Base-by-base conservation (phyloP, 2,329 filamentous ascomycete genomes). In the Nemania abortiva region DNA sequence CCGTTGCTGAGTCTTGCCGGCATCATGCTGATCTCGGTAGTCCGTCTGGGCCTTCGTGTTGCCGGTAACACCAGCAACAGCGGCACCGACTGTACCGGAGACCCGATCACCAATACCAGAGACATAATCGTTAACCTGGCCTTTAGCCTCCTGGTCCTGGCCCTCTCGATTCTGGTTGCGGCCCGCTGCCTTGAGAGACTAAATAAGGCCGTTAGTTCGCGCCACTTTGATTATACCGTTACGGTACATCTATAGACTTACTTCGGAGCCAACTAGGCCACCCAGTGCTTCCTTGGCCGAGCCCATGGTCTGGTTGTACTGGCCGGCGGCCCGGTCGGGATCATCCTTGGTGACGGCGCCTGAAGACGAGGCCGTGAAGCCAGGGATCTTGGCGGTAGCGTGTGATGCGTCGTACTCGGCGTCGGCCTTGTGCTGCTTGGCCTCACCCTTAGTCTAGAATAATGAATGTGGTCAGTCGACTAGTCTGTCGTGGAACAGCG, bases 301-400 rank as follows among this genome's bases (percentile, higher is more conserved):
- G 61, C 95, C 95, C n/a, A 95, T 78, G 5, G 94, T 97, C 83
- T 98, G 95, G 84, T 97, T 93, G 90, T 92, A 97, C 20, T 87
- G 86, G 52, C 95, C 95, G 20, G 88, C 79, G 24, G 86, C 83
- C 72, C 94, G 92, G 79, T 95, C 85, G 11, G 90, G 84, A 81
- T 93, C 85, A 81, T 97, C 93, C 74, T 88, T 86, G 70, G 90
- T 87, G 57, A 92, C 84, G 42, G 90, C 91, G 56, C 93, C 93
- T 0, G 89, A 88, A 59, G 90, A 84, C 11, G 91, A 91, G 66
- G 92, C 86, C 27, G 90, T 89, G 78, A 90, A 84, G 69, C 91
- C 90, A 4, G 92, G 94, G n/a, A 91, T 79, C 80, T 94, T 95
- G 73, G 86, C 86, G 18, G 92, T 87, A 5, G 91, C 87, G 79